These are phyloP conservation scores for Backusella australiensis DNA, from an alignment of 192 early-diverging fungal species.

Conservation along the genomic window DNA sequence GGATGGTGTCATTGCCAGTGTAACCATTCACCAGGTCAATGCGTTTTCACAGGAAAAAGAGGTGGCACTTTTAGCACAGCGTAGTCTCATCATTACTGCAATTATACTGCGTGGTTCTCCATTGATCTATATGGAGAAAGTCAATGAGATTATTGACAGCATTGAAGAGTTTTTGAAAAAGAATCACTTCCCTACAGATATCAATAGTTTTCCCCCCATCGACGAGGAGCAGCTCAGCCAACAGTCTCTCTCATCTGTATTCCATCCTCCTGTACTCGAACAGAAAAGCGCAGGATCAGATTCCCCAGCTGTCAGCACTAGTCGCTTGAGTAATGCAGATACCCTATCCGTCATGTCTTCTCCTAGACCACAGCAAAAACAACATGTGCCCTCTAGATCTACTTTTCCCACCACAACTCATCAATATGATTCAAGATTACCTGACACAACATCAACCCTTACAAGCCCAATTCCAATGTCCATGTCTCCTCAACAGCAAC, in stretches of 20 bases:
- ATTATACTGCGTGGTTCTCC: slow-evolving; percentile 31
- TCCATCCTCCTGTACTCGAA: slow-evolving; percentile 35
- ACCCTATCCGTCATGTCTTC: background rate
- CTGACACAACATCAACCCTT: background rate
- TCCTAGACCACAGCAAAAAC: background rate
- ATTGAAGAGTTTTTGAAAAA: slow-evolving; percentile 38
- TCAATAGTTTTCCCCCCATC: slow-evolving; percentile 26
- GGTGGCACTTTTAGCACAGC: slow-evolving; percentile 33
- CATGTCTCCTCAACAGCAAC: background rate
- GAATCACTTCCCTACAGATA: slow-evolving; percentile 28
- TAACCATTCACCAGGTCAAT: slow-evolving; percentile 42
- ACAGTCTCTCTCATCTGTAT: slow-evolving; percentile 34
- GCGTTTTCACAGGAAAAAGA: slow-evolving; percentile 38
- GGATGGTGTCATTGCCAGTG: slow-evolving; percentile 40
- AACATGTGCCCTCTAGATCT: background rate
- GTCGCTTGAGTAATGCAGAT: slow-evolving; percentile 6
- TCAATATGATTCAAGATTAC: background rate
- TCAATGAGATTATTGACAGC: slow-evolving; percentile 41
- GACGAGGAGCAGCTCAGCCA: slow-evolving; percentile 33
- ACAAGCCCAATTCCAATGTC: background rate
- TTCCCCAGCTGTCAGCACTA: background rate
- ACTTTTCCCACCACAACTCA: background rate
- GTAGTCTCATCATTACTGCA: slow-evolving; percentile 37
- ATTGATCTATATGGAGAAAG: slow-evolving; percentile 38
- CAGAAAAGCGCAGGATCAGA: slow-evolving; percentile 5